These are phyloP conservation scores for Dictyostelium intermedium DNA, from an alignment of 78 protist genomes.

Conservation along the genomic window DNA sequence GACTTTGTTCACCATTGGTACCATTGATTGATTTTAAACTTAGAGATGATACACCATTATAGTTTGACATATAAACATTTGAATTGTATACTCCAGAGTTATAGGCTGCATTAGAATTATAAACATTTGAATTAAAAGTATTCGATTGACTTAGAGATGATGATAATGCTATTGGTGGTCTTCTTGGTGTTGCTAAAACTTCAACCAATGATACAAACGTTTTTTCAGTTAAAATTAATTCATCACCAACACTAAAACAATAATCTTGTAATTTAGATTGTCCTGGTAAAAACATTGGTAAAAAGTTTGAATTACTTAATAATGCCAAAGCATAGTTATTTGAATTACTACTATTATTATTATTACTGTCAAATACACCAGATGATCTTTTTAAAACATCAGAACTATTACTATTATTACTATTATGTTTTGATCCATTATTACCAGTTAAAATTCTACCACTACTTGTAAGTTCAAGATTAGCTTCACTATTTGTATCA, in stretches of 20 bases:
- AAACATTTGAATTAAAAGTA: neutral
- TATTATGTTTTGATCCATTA: neutral
- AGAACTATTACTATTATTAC: neutral
- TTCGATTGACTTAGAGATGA: neutral
- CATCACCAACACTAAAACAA: conserved; percentile 51
- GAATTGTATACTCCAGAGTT: neutral
- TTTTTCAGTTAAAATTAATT: neutral
- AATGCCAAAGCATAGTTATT: conserved; percentile 8
- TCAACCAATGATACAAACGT: conserved; percentile 22
- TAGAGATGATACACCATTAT: conserved; percentile 3
- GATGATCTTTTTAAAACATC: neutral
- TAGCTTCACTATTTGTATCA: neutral
- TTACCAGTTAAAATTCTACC: neutral
- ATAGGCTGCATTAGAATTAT: neutral
- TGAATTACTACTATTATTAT: neutral
- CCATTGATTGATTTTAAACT: neutral
- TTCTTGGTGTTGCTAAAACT: neutral
- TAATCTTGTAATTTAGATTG: conserved; percentile 14
- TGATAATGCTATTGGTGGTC: neutral
- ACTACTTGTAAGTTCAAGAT: neutral
- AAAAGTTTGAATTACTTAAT: neutral
- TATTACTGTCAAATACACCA: neutral
- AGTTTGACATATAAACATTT: neutral
- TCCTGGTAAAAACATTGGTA: conserved; percentile 8
- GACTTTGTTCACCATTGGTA: neutral